These are phyloP conservation scores for Ceratonia siliqua DNA, from an alignment of 306 rosid genomes.

Conservation along the genomic window DNA sequence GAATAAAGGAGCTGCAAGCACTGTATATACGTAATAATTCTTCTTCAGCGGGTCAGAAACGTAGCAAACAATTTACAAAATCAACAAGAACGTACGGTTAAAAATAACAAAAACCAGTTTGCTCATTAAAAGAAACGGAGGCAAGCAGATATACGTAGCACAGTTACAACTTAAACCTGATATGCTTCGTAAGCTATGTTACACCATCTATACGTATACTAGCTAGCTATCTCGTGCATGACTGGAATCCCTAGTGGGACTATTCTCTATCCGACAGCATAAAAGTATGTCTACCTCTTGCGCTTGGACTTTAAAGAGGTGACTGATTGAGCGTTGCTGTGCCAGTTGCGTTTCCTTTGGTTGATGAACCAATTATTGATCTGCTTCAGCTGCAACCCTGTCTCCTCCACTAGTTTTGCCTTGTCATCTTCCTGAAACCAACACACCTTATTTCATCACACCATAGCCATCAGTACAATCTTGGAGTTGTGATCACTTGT, in stretches of 20 bases:
- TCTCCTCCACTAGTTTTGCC: constrained; percentile 97
- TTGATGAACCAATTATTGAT: constrained; percentile 98
- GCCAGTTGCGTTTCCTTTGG: constrained; percentile 98
- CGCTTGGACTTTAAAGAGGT: constrained; percentile 97
- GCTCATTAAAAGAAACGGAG: constrained; percentile 10
- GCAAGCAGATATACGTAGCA: constrained; percentile 17
- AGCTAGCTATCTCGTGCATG: constrained; percentile 6
- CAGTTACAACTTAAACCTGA: constrained; percentile 30
- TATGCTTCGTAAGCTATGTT: constrained; percentile 11
- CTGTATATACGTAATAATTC: constrained; percentile 19
- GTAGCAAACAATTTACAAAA: constrained; percentile 42
- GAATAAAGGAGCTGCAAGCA: constrained; percentile 24
- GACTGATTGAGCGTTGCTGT: constrained; percentile 89
- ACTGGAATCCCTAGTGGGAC: constrained; percentile 22
- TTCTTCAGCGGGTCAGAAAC: constrained; percentile 33
- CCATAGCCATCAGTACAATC: background rate
- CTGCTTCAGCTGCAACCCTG: constrained; percentile 98
- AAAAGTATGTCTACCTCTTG: constrained; percentile 82
- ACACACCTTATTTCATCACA: background rate
- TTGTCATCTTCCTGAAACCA: constrained; percentile 87
- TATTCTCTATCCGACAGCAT: constrained; percentile 14
- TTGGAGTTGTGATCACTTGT: too few relatives aligned
- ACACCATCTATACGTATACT: constrained; percentile 22
- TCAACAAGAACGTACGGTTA: constrained; percentile 2
- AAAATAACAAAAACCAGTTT: background rate